Evolutionary conservation across 352 stramenopile genomes (phyloP).

Genomic region (Phytophthora podocarpi): DNA sequence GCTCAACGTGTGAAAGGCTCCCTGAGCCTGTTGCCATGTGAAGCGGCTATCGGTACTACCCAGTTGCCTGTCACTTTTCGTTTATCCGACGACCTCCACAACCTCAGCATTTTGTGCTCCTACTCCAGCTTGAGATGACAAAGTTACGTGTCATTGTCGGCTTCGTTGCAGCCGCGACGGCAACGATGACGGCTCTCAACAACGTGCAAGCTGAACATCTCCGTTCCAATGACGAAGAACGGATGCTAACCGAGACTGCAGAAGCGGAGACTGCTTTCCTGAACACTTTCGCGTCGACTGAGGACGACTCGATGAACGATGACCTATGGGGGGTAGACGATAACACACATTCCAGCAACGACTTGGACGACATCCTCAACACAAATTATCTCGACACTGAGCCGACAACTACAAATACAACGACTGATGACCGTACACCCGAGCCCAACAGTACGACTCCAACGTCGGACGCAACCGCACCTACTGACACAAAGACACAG

Average conservation of each 20-base stretch:
- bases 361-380: conserved; percentile 1
- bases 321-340: neutral
- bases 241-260: conserved; percentile 1
- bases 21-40: neutral
- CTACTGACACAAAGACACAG: neutral
- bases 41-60: neutral
- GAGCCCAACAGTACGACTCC: neutral
- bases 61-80: conserved; percentile 25
- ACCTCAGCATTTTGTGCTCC: too few species aligned
- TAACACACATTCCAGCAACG: too few species aligned
- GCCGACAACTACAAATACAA: neutral
- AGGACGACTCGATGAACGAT: neutral
- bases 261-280: conserved; percentile 8
- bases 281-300: neutral
- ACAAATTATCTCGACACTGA: neutral
- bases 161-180: conserved; percentile 5
- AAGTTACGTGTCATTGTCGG: conserved; percentile 20
- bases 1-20: neutral
- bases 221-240: neutral
- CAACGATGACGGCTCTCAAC: conserved; percentile 12
- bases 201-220: conserved; percentile 9
- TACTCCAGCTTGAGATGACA: conserved; percentile 8
- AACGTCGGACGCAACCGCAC: neutral
- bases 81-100: conserved; percentile 4
- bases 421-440: too few species aligned